Conservation (phyloP, 768 basidiomycete genomes). For the Paxillus rubicundulus region DNA sequence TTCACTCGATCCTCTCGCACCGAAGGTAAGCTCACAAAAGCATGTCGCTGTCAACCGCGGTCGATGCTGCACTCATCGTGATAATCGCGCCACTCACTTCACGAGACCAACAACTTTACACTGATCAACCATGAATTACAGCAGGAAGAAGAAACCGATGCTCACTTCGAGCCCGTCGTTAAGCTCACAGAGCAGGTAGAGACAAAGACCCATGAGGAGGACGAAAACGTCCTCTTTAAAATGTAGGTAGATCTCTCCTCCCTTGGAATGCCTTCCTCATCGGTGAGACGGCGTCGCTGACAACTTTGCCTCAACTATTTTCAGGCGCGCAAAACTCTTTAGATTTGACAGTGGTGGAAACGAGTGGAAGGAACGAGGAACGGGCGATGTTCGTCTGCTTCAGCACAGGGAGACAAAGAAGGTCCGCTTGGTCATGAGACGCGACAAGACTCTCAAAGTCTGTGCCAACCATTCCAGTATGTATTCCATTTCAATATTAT, state of each 20-base stretch:
- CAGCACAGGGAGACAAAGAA: slow-evolving; percentile 88
- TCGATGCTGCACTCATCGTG: slow-evolving; percentile 17
- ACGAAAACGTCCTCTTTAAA: slow-evolving; percentile 92
- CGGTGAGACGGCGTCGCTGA: slow-evolving; percentile 3
- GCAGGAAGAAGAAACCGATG: slow-evolving; percentile 77
- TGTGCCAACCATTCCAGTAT: slow-evolving; percentile 96
- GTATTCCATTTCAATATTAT: slow-evolving; percentile 18
- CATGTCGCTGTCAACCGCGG: not conserved
- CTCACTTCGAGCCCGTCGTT: slow-evolving; percentile 95
- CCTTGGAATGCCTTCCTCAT: not conserved
- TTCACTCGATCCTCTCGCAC: slow-evolving; percentile 60
- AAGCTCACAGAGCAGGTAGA: slow-evolving; percentile 95
- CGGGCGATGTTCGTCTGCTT: slow-evolving; percentile 92
- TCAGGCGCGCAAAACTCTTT: slow-evolving; percentile 97
- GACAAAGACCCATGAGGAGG: slow-evolving; percentile 92
- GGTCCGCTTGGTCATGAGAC: slow-evolving; percentile 95
- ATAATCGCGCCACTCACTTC: slow-evolving; percentile 28
- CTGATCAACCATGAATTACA: slow-evolving; percentile 27
- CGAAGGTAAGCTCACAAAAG: slow-evolving; percentile 53
- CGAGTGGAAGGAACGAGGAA: slow-evolving; percentile 99
- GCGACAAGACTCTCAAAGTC: slow-evolving; percentile 99
- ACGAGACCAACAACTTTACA: slow-evolving; percentile 18
- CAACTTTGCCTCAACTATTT: slow-evolving; percentile 20
- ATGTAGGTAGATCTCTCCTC: slow-evolving; percentile 60
- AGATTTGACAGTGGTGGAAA: slow-evolving; percentile 74